Percentiles rank a stretch among this genome's conserved stretches.
Conservation (phyloP, 2,329 filamentous ascomycete genomes). For the Fusarium foetens region DNA sequence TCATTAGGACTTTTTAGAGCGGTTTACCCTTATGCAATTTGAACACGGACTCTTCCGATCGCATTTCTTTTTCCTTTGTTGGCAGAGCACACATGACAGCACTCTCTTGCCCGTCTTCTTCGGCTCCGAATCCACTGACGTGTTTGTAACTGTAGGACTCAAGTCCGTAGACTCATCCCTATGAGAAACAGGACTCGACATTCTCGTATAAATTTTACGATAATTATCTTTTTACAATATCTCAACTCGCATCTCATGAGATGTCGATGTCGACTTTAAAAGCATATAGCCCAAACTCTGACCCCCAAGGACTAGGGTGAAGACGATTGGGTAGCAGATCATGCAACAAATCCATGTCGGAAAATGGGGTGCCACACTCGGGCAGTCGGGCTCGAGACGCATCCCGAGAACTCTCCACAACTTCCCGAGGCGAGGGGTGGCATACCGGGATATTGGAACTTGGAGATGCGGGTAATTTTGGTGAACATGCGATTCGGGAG, state of each 20-base stretch:
- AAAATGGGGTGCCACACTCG: constrained; percentile 23
- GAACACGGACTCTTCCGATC: constrained; percentile 47
- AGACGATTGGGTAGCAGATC: constrained; percentile 12
- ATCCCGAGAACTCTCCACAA: constrained; percentile 31
- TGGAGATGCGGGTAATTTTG: background rate
- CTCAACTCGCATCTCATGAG: background rate
- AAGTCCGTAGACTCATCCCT: constrained; percentile 5
- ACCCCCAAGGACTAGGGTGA: background rate
- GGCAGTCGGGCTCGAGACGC: constrained; percentile 33
- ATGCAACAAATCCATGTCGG: constrained; percentile 22
- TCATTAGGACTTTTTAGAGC: fast-evolving
- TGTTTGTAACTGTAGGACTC: constrained; percentile 14
- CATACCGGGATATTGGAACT: background rate
- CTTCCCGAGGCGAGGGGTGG: background rate
- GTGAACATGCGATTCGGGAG: background rate
- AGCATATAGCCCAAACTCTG: background rate
- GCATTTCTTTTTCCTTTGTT: constrained; percentile 50
- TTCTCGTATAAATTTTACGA: background rate
- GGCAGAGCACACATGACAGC: constrained; percentile 46
- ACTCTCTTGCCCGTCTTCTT: constrained; percentile 34
- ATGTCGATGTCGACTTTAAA: constrained; percentile 23
- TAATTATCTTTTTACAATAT: background rate
- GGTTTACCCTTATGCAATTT: constrained; percentile 43
- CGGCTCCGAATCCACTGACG: constrained; percentile 12
- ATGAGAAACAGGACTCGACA: constrained; percentile 20